These are phyloP conservation scores for Aspergillus sp. DNA, from an alignment of 2,329 filamentous ascomycete genomes.

Conservation along the genomic window DNA sequence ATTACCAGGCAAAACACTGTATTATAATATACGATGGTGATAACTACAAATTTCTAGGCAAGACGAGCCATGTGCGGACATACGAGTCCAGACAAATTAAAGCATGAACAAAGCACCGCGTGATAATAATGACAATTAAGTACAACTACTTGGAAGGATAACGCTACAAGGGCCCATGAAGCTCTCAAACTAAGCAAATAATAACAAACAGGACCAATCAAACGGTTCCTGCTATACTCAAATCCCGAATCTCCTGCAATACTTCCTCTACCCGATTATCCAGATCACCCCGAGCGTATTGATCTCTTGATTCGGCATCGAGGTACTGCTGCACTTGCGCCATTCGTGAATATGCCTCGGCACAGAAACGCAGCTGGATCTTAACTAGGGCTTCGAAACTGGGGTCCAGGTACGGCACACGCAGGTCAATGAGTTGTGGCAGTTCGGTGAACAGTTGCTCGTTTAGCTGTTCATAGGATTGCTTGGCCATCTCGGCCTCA, in stretches of 20 bases:
- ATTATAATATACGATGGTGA: too few relatives aligned
- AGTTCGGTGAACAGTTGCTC: slow-evolving; percentile 91
- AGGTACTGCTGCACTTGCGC: slow-evolving; percentile 98
- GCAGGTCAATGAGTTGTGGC: slow-evolving; percentile 91
- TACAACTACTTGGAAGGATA: too few relatives aligned
- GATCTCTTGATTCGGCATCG: slow-evolving; percentile 89
- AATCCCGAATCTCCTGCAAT: slow-evolving; percentile 89
- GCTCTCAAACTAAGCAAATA: too few relatives aligned
- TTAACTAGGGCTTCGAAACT: slow-evolving; percentile 97
- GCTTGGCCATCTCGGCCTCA: slow-evolving; percentile 90
- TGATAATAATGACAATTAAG: too few relatives aligned
- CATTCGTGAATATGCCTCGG: slow-evolving; percentile 96
- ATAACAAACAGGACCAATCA: slow-evolving; percentile 20
- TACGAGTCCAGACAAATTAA: too few relatives aligned
- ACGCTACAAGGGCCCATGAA: too few relatives aligned
- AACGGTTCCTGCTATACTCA: slow-evolving; percentile 82
- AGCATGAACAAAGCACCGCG: too few relatives aligned
- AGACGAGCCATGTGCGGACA: too few relatives aligned
- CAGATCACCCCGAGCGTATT: slow-evolving; percentile 90
- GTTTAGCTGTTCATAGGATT: slow-evolving; percentile 93
- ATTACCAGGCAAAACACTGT: too few relatives aligned
- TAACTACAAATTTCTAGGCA: too few relatives aligned
- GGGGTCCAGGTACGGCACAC: slow-evolving; percentile 94
- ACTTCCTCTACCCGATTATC: slow-evolving; percentile 93
- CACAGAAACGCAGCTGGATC: slow-evolving; percentile 95